phyloP scores from a whole-genome alignment of 495 filamentous ascomycete species.

The Xylaria grammica region DNA sequence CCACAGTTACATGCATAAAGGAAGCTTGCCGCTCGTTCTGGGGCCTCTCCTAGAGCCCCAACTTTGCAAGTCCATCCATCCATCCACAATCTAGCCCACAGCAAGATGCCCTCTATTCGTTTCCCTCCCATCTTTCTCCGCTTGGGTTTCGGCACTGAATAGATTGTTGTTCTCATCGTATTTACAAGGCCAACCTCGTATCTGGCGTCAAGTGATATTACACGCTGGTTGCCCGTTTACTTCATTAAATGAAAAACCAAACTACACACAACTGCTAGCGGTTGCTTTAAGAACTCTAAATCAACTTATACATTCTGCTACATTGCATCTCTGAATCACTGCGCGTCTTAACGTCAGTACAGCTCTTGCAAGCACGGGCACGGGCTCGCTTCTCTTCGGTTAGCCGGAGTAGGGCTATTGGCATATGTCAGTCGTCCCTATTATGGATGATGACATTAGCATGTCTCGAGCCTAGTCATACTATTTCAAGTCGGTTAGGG shows the following conservation, averaged over 20 bases:
- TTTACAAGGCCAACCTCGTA: neutral
- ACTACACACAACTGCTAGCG: neutral
- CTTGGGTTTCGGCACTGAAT: too few species aligned
- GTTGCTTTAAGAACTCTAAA: neutral
- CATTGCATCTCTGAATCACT: neutral
- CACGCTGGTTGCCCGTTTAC: neutral
- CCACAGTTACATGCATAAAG: conserved; percentile 23
- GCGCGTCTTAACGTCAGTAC: neutral
- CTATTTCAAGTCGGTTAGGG: neutral
- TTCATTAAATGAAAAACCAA: neutral
- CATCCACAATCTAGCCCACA: neutral
- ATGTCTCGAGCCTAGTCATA: neutral
- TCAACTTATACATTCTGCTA: neutral
- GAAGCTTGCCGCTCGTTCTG: conserved; percentile 14
- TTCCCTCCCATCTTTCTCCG: too few species aligned
- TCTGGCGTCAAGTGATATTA: neutral
- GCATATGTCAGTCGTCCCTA: neutral
- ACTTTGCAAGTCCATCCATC: conserved; percentile 7
- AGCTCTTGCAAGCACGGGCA: neutral
- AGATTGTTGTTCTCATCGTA: too few species aligned
- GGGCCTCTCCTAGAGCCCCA: conserved; percentile 4
- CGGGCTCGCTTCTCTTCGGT: neutral
- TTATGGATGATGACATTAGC: neutral
- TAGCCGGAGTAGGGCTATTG: neutral
- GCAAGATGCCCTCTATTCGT: too few species aligned